Percentiles rank a stretch among this genome's conserved stretches.
phyloP scores from a whole-genome alignment of 2,329 filamentous ascomycete genomes.

The Fusarium circinatum region DNA sequence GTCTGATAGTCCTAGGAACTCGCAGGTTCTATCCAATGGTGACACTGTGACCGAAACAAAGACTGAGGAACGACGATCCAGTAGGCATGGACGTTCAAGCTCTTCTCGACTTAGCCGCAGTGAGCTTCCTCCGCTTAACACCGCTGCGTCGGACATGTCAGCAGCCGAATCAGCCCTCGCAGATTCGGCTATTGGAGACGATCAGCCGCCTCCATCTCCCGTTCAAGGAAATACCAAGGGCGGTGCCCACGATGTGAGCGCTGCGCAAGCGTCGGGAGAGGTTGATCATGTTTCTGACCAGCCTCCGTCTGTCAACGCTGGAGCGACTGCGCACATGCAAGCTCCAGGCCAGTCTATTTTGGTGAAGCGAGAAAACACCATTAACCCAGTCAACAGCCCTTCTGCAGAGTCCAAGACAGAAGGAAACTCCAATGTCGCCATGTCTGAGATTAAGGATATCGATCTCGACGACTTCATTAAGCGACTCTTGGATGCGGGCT shows the following conservation, averaged over 20 bases:
- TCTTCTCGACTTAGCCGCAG: conserved; percentile 58
- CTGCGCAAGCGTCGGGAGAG: conserved; percentile 86
- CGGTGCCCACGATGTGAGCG: conserved; percentile 80
- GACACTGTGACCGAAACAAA: conserved; percentile 66
- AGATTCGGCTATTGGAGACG: conserved; percentile 52
- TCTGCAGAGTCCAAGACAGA: conserved; percentile 59
- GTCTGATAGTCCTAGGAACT: conserved; percentile 84
- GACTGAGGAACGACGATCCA: conserved; percentile 77
- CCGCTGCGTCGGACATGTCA: conserved; percentile 54
- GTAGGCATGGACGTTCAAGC: conserved; percentile 66
- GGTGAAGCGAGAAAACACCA: conserved; percentile 78
- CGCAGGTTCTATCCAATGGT: conserved; percentile 71
- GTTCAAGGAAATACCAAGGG: conserved; percentile 78
- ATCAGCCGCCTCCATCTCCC: conserved; percentile 82
- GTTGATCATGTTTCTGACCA: conserved; percentile 95
- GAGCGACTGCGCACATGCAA: conserved; percentile 67
- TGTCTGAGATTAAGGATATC: conserved; percentile 90
- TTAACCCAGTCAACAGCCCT: conserved; percentile 70
- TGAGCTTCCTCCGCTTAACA: conserved; percentile 55
- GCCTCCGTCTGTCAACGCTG: conserved; percentile 75
- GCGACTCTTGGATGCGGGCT: conserved; percentile 90
- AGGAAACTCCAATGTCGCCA: conserved; percentile 71
- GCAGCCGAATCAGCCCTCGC: conserved; percentile 54
- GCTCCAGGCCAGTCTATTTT: conserved; percentile 90
- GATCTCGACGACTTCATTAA: conserved; percentile 98